Conservation (phyloP, 2,329 filamentous ascomycete species). For the Nemania abortiva region DNA sequence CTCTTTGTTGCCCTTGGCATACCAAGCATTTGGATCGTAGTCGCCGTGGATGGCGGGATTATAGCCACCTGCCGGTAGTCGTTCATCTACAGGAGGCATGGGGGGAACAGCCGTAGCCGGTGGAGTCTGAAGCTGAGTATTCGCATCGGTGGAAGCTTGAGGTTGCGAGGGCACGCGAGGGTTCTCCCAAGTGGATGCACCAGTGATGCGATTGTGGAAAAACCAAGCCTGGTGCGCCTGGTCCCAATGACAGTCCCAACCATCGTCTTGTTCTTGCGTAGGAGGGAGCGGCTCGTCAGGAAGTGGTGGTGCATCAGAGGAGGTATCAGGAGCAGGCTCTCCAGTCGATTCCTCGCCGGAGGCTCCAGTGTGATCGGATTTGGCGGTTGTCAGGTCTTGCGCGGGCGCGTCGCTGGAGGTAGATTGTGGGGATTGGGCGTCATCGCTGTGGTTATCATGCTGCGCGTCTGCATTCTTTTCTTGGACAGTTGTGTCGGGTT, state of each 20-base stretch:
- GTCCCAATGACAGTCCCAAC: slow-evolving; percentile 88
- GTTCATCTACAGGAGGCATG: slow-evolving; percentile 52
- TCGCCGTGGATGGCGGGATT: slow-evolving; percentile 96
- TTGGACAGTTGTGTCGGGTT: slow-evolving; percentile 1
- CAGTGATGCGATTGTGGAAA: slow-evolving; percentile 86
- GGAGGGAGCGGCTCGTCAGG: slow-evolving; percentile 54
- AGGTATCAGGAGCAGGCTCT: slow-evolving; percentile 29
- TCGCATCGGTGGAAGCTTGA: slow-evolving; percentile 45
- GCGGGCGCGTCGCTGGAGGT: slow-evolving; percentile 22
- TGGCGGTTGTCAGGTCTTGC: slow-evolving; percentile 2
- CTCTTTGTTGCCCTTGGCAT: slow-evolving; percentile 72
- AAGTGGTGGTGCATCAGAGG: slow-evolving; percentile 52
- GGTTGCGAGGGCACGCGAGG: slow-evolving; percentile 73
- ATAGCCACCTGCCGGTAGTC: slow-evolving; percentile 77
- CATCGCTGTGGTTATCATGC: slow-evolving; percentile 13
- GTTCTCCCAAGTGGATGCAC: slow-evolving; percentile 85
- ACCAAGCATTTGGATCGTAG: slow-evolving; percentile 96
- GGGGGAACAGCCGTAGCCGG: slow-evolving; percentile 48
- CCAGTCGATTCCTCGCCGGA: slow-evolving; percentile 42
- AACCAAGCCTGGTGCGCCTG: slow-evolving; percentile 76
- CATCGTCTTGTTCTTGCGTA: slow-evolving; percentile 75
- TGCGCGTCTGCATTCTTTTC: slow-evolving; percentile 4
- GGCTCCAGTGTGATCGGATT: slow-evolving; percentile 39
- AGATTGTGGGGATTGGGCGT: slow-evolving; percentile 10
- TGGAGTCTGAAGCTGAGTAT: slow-evolving; percentile 45